These are phyloP conservation scores for Aspergillus niger DNA, from an alignment of 2,329 filamentous ascomycete genomes.

Conservation along the genomic window DNA sequence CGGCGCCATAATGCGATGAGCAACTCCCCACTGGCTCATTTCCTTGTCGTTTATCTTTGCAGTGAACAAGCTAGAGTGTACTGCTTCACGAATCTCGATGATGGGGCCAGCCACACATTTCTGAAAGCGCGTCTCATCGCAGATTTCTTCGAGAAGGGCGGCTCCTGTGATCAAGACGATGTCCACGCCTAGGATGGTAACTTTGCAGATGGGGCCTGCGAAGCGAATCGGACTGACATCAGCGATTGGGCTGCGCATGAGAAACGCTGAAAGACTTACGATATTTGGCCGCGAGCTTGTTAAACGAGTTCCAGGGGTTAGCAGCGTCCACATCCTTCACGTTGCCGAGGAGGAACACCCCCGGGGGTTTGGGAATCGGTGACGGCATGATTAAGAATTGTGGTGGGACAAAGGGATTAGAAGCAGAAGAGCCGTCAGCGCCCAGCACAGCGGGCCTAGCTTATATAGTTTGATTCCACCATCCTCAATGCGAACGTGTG, in stretches of 20 bases:
- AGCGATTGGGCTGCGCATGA: background rate
- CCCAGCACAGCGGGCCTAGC: background rate
- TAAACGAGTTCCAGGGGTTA: constrained; percentile 55
- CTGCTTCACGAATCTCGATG: constrained; percentile 59
- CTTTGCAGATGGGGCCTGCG: constrained; percentile 61
- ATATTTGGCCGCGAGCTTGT: constrained; percentile 51
- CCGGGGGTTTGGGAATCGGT: constrained; percentile 55
- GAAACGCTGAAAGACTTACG: constrained; percentile 35
- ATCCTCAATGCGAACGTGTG: background rate
- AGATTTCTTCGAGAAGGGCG: constrained; percentile 64
- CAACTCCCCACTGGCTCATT: constrained; percentile 63
- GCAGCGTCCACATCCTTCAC: constrained; percentile 52
- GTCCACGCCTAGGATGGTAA: constrained; percentile 51
- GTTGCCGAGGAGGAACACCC: constrained; percentile 56
- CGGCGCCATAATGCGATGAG: constrained; percentile 54
- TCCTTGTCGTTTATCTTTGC: constrained; percentile 44
- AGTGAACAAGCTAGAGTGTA: constrained; percentile 70
- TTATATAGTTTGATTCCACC: background rate
- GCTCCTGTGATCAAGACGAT: constrained; percentile 56
- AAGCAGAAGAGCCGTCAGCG: background rate
- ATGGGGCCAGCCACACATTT: constrained; percentile 56
- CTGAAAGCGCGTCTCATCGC: constrained; percentile 65
- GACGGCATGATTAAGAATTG: constrained; percentile 41
- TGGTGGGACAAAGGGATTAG: background rate
- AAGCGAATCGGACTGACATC: background rate